A percentile compares a stretch with the other conserved stretches of the same genome.
phyloP scores from a whole-genome alignment of 768 basidiomycete genomes.

The Tephrocybe sp. region DNA sequence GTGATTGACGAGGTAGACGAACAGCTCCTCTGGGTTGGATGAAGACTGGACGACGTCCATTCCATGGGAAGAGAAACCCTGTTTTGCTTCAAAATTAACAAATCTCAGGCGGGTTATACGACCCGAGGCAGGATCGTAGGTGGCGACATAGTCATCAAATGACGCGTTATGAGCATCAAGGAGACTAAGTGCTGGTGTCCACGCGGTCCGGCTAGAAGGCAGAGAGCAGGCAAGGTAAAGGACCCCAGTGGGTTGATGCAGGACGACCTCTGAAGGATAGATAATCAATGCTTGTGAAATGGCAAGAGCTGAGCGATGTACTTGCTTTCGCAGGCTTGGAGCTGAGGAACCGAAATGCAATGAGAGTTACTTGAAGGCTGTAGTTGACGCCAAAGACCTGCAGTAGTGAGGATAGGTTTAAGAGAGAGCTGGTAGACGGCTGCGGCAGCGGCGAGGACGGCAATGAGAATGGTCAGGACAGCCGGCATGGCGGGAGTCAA shows the following conservation, averaged over 20 bases:
- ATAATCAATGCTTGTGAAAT: not conserved
- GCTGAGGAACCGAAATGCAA: conserved; percentile 48
- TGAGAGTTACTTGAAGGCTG: conserved; percentile 42
- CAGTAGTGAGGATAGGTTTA: conserved; percentile 37
- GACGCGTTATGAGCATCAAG: conserved; percentile 32
- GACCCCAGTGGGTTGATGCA: conserved; percentile 55
- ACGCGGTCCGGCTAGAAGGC: conserved; percentile 41
- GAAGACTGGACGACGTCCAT: conserved; percentile 64
- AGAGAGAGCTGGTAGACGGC: conserved; percentile 47
- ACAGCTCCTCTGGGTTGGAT: conserved; percentile 45
- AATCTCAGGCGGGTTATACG: conserved; percentile 44
- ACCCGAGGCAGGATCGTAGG: conserved; percentile 48
- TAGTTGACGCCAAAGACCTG: conserved; percentile 45
- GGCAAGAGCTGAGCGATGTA: conserved; percentile 4
- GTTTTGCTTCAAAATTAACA: conserved; percentile 31
- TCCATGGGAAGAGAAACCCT: conserved; percentile 58
- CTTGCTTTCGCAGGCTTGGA: conserved; percentile 70
- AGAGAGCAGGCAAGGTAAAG: conserved; percentile 66
- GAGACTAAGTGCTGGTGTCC: conserved; percentile 44
- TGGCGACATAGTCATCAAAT: conserved; percentile 54
- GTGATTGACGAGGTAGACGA: conserved; percentile 73
- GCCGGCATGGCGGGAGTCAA: conserved; percentile 2
- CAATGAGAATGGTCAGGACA: conserved; percentile 28
- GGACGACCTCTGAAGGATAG: conserved; percentile 43
- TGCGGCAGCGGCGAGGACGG: conserved; percentile 37